phyloP scores from a whole-genome alignment of 208 protist genomes.

The Leishmania gerbilli region DNA sequence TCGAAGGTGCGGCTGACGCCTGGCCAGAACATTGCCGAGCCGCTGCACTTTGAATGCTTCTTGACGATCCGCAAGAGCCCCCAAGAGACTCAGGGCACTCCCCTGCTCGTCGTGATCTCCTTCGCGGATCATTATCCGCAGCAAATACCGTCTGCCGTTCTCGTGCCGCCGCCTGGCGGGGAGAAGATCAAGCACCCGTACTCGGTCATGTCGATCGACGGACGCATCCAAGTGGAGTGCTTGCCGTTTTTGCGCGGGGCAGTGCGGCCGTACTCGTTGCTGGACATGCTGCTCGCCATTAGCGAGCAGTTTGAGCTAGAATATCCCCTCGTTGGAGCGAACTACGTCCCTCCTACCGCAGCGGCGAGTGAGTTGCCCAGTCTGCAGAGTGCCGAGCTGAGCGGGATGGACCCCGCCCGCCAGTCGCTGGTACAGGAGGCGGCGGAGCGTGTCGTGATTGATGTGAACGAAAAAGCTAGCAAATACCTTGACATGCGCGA shows the following conservation, averaged over 20 bases:
- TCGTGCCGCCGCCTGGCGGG: constrained; percentile 28
- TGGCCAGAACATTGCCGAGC: constrained; percentile 19
- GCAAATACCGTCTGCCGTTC: constrained; percentile 25
- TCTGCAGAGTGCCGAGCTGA: not conserved
- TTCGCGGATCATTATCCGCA: constrained; percentile 42
- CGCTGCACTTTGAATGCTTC: constrained; percentile 33
- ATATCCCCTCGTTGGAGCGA: constrained; percentile 46
- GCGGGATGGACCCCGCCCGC: constrained; percentile 22
- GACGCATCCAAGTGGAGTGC: constrained; percentile 51
- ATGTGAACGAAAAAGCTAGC: constrained; percentile 72
- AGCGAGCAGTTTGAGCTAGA: constrained; percentile 76
- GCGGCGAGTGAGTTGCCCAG: not conserved
- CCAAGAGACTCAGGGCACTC: constrained; percentile 3
- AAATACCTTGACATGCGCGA: constrained; percentile 65
- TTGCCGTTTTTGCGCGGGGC: constrained; percentile 55
- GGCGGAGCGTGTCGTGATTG: constrained; percentile 68
- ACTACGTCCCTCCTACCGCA: constrained; percentile 21
- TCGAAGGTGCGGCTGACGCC: constrained; percentile 30
- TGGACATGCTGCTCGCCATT: constrained; percentile 69
- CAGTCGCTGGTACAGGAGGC: constrained; percentile 47
- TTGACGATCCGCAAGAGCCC: constrained; percentile 22
- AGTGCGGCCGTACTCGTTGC: constrained; percentile 56
- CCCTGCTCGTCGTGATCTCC: constrained; percentile 33
- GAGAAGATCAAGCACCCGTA: constrained; percentile 52
- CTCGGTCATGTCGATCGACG: constrained; percentile 48